Percentiles rank a stretch among this genome's conserved stretches.
Evolutionary conservation across 2,329 filamentous ascomycete species (phyloP).

Genomic region (Zymoseptoria tritici): DNA sequence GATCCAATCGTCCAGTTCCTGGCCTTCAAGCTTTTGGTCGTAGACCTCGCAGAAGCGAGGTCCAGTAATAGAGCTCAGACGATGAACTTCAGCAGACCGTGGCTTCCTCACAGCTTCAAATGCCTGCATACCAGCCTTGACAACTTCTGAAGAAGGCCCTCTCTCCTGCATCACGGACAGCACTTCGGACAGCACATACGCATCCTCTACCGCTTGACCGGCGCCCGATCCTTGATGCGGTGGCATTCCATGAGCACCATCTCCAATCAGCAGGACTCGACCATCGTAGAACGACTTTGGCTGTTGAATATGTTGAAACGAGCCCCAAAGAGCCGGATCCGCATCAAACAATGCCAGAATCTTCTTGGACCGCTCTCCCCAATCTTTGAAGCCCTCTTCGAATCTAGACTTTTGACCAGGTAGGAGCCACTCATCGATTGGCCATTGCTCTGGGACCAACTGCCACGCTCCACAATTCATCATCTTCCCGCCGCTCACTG

Average conservation of each 20-base stretch:
- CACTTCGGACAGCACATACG: slow-evolving; percentile 32
- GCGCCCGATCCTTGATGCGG: slow-evolving; percentile 58
- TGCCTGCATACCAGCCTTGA: slow-evolving; percentile 17
- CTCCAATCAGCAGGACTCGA: slow-evolving; percentile 53
- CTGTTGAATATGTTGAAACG: slow-evolving; percentile 37
- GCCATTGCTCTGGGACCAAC: slow-evolving; percentile 32
- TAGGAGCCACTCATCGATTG: slow-evolving; percentile 34
- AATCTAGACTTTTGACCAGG: slow-evolving; percentile 36
- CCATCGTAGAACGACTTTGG: slow-evolving; percentile 31
- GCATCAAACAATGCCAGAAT: slow-evolving; percentile 33
- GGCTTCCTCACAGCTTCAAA: slow-evolving; percentile 15
- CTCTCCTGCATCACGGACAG: slow-evolving; percentile 1
- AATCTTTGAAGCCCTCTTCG: slow-evolving; percentile 34
- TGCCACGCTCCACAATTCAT: slow-evolving; percentile 51
- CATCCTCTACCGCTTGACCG: slow-evolving; percentile 51
- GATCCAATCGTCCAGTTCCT: slow-evolving; percentile 15
- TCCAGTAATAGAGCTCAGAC: slow-evolving; percentile 13
- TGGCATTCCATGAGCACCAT: slow-evolving; percentile 59
- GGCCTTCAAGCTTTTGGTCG: slow-evolving; percentile 10
- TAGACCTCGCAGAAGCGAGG: slow-evolving; percentile 12
- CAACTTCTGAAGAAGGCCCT: neutral
- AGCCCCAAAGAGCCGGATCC: slow-evolving; percentile 41
- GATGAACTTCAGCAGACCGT: slow-evolving; percentile 12
- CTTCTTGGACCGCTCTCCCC: slow-evolving; percentile 34
- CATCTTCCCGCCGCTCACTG: slow-evolving; percentile 48